Base-by-base conservation (phyloP, 345 rosid species). In the Passiflora organensis region DNA sequence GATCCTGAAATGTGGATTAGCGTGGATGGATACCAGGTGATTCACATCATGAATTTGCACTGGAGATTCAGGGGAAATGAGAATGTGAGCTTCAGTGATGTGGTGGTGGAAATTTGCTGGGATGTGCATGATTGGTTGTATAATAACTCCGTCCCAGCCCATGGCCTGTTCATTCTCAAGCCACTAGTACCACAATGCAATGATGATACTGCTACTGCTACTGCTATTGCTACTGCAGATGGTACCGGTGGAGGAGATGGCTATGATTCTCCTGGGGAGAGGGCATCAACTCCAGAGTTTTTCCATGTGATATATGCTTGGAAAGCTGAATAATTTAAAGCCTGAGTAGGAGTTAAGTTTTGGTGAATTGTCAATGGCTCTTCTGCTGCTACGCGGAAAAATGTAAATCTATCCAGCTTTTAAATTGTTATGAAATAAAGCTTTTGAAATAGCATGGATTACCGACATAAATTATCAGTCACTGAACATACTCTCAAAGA, bases 11-110 rank as follows among this genome's bases (percentile, higher is more conserved):
- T 84, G 84, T 82, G 86, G 88, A 81, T 87, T 1, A 71, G 72
- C 44, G 73, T 86, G 10, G 90, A 86, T 16, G 84, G 84, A 34
- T 67, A 46, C 2, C 60, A 72, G 5, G 76, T 65, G 36, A 74
- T 81, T 53, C 74, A 78, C 46, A 56, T 83, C 1, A 67, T 78
- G 81, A 86, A 83, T 48, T 65, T 83, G 66, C 68, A 81, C 21
- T 86, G 91, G 95, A 76, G 86, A 57, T 86, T 83, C 51, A 73
- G 91, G 55, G 95, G 95, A 45, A 83, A 86, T 23, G 95, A 86
- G 51, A 78, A 58, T 8, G 73, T 86, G 60, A 68, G 72, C 0
- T 67, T 77, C 47, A 67, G 64, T 18, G 63, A 78, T 16, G 63
- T 62, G 18, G 56, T 63, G 0, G 34, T 86, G 11, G 76, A 86